phyloP scores from a whole-genome alignment of 345 rosid genomes.

The Viola odorata region DNA sequence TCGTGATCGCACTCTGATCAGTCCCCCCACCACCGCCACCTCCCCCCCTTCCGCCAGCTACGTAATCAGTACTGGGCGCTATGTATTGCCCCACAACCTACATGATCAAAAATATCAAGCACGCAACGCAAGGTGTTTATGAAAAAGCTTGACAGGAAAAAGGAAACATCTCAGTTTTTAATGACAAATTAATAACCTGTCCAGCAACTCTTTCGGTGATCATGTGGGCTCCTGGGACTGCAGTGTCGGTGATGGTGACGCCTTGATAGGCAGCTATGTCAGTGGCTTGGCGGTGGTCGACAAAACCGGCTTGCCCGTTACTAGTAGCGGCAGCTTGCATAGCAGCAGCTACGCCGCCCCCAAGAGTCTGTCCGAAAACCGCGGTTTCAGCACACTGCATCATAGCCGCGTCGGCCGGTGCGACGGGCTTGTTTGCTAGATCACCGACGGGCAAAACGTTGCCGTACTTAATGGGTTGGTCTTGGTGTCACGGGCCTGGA shows the following conservation, averaged over 20 bases:
- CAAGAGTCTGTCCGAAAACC: conserved; percentile 53
- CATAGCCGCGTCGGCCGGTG: conserved; percentile 68
- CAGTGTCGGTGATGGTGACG: conserved; percentile 51
- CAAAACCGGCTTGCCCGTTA: conserved; percentile 50
- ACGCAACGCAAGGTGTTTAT: neutral
- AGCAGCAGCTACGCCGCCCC: conserved; percentile 55
- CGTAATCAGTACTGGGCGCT: conserved; percentile 37
- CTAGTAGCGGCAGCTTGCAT: conserved; percentile 59
- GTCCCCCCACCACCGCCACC: conserved; percentile 3
- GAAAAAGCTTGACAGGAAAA: neutral
- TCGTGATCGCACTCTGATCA: conserved; percentile 39
- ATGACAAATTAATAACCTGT: conserved; percentile 32
- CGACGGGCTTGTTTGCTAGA: conserved; percentile 39
- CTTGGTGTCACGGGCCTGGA: no score
- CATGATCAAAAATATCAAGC: neutral
- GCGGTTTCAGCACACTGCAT: conserved; percentile 65
- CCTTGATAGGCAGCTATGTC: conserved; percentile 38
- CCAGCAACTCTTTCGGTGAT: conserved; percentile 59
- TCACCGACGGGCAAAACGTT: conserved; percentile 51
- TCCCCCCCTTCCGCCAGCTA: no score
- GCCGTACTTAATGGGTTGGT: conserved; percentile 45
- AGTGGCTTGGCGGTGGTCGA: conserved; percentile 33
- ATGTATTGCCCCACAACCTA: conserved; percentile 52
- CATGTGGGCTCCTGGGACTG: conserved; percentile 43
- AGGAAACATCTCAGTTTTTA: neutral